Base-by-base conservation (phyloP, 2,329 filamentous ascomycete genomes). In the Alternaria rosae region DNA sequence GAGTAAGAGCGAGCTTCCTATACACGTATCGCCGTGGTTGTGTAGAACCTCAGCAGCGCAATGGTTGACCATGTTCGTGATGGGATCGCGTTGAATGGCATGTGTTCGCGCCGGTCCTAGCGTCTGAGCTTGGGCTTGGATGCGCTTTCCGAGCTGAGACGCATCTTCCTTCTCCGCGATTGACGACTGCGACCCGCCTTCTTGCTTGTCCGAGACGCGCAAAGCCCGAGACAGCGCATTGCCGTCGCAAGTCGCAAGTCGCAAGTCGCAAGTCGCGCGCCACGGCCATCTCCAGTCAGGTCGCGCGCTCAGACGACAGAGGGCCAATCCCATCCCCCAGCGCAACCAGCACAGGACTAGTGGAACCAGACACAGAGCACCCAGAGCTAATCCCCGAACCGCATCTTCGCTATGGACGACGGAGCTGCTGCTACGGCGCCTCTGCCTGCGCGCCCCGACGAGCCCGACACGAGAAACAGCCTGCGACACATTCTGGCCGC, bases 391-490 rank as follows among this genome's bases (percentile, higher is more conserved):
- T 42, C 35, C 41, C 28, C 44, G 45, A 21, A 23, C 15, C 53
- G 44, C 58, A 15, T 54, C 58, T 35, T 26, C 43, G 43, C 42
- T 42, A 58, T 58, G 59, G 55, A 43, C 32, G 55, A 62, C 54
- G 48, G 48, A 43, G 47, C 57, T 17, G 55, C 47, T 32, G 26
- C 55, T 23, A 8, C 55, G 15, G 35, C 69, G 51, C 41, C 60
- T 25, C 59, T 69, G 41, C 57, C 72, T 42, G 62, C 69, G 56
- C 74, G 72, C 68, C 44, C 64, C 61, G 70, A 78, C 57, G 76
- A 78, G 69, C 70, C 76, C 59, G 77, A 79, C 70, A 76, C 78
- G 23, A 71, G 78, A 55, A 79, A 75, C 75, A 79, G 76, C 67
- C 65, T 80, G 61, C 77, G 76, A 67, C 77, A 79, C 69, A 79